Conservation (phyloP, 768 basidiomycete species). For the Lyophyllum semitale region DNA sequence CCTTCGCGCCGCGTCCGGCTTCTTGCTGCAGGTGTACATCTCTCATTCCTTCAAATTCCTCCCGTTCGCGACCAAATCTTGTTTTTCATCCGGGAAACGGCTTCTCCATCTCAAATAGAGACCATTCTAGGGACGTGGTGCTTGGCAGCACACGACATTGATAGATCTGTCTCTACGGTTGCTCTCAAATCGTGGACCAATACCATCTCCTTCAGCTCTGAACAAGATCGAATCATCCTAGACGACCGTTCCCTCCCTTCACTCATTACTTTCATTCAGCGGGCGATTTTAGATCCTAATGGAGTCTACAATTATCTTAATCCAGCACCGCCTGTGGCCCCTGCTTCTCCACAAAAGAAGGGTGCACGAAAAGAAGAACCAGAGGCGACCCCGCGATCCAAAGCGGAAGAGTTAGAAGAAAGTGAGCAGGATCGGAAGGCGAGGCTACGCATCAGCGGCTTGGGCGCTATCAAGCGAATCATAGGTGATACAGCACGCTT, state of each 20-base stretch:
- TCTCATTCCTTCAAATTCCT: slow-evolving; percentile 61
- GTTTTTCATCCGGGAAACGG: slow-evolving; percentile 49
- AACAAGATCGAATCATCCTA: slow-evolving; percentile 28
- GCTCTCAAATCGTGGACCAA: slow-evolving; percentile 59
- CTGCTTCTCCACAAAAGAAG: slow-evolving; percentile 34
- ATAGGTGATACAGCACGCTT: slow-evolving; percentile 43
- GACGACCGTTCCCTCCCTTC: slow-evolving; percentile 30
- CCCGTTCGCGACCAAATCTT: slow-evolving; percentile 49
- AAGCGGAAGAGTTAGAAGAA: slow-evolving; percentile 66
- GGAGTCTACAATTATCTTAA: slow-evolving; percentile 63
- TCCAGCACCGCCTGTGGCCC: slow-evolving; percentile 51
- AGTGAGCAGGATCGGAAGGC: slow-evolving; percentile 68
- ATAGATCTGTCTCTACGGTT: slow-evolving; percentile 54
- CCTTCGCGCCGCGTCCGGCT: slow-evolving; percentile 75
- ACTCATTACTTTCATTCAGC: slow-evolving; percentile 53
- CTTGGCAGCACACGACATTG: slow-evolving; percentile 70
- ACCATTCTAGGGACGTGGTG: slow-evolving; percentile 73
- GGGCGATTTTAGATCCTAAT: slow-evolving; percentile 60
- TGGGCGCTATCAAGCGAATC: slow-evolving; percentile 67
- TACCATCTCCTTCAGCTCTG: slow-evolving; percentile 25
- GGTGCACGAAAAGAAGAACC: slow-evolving; percentile 33
- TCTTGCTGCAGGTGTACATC: slow-evolving; percentile 62
- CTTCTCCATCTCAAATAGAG: slow-evolving; percentile 51
- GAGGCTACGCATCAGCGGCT: slow-evolving; percentile 65
- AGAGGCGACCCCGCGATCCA: slow-evolving; percentile 38